Percentiles rank a stretch among this genome's conserved stretches.
phyloP scores from a whole-genome alignment of 75 land plant species.

The Cupressus sempervirens region DNA sequence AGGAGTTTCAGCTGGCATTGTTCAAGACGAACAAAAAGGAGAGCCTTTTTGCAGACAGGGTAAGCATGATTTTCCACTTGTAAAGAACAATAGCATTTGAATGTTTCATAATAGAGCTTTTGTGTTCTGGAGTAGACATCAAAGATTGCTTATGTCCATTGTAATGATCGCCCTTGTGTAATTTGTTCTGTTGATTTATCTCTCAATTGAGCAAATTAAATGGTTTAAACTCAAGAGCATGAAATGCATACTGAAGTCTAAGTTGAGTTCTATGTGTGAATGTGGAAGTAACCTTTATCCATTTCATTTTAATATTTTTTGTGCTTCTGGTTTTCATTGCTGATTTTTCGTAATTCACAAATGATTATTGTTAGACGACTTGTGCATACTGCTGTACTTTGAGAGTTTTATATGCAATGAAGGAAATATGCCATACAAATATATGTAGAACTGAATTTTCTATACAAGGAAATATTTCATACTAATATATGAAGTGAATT shows the following conservation, averaged over 20 bases:
- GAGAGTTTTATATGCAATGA: not conserved
- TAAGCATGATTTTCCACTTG: conserved; percentile 5
- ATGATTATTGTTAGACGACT: not conserved
- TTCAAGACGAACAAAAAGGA: conserved; percentile 52
- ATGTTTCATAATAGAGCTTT: not conserved
- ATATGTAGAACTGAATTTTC: not conserved
- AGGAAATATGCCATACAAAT: not conserved
- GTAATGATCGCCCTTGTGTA: not conserved
- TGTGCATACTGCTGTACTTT: not conserved
- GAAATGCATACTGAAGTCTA: not conserved
- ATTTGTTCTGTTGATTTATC: conserved; percentile 1
- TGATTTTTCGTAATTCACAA: not conserved
- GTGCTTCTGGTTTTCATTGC: not conserved
- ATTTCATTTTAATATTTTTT: not conserved
- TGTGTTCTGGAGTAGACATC: not conserved
- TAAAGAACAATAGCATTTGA: not conserved
- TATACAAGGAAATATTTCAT: not conserved
- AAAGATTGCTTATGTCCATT: not conserved
- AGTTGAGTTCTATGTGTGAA: not conserved
- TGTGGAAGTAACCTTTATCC: not conserved
- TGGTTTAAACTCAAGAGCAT: not conserved
- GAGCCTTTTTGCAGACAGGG: conserved; percentile 52
- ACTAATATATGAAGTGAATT: not conserved
- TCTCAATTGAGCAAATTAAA: conserved; percentile 3
- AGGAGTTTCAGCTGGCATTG: conserved; percentile 50